Percentiles rank a stretch among this genome's conserved stretches.
Evolutionary conservation across 306 rosid genomes (phyloP).

Genomic region (Notholithocarpus densiflorus): DNA sequence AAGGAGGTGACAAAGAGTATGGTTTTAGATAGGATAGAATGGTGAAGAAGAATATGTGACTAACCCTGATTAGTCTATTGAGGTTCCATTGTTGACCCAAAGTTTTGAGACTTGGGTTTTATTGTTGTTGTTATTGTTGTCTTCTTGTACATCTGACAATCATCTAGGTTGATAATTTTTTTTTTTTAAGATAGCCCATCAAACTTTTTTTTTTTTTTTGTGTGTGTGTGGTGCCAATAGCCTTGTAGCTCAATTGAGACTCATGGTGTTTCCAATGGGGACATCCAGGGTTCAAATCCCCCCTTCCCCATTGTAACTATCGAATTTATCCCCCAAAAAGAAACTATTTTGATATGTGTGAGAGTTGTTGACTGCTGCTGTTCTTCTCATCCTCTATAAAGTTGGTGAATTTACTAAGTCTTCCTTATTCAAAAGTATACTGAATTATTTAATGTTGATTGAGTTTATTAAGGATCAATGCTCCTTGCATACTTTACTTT

Average conservation of each 20-base stretch:
- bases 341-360: not conserved
- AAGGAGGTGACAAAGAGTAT: no score
- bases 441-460: not conserved
- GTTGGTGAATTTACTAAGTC: not conserved
- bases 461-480: slow-evolving; percentile 3
- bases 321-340: not conserved
- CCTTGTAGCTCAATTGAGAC: no score
- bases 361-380: slow-evolving; percentile 3
- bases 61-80: no score
- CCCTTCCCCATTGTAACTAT: no score
- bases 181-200: not conserved
- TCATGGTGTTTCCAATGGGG: no score
- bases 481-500: not conserved
- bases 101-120: no score
- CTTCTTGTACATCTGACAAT: not conserved
- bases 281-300: no score
- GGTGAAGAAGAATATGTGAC: no score
- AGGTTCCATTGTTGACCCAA: no score
- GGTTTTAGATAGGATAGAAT: no score
- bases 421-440: not conserved
- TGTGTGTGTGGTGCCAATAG: no score
- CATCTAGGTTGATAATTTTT: not conserved
- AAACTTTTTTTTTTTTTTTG: not conserved
- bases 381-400: not conserved
- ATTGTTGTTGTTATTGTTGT: no score